phyloP scores from a whole-genome alignment of 371 early-diverging fungal genomes.

The Fennellomyces sp. region DNA sequence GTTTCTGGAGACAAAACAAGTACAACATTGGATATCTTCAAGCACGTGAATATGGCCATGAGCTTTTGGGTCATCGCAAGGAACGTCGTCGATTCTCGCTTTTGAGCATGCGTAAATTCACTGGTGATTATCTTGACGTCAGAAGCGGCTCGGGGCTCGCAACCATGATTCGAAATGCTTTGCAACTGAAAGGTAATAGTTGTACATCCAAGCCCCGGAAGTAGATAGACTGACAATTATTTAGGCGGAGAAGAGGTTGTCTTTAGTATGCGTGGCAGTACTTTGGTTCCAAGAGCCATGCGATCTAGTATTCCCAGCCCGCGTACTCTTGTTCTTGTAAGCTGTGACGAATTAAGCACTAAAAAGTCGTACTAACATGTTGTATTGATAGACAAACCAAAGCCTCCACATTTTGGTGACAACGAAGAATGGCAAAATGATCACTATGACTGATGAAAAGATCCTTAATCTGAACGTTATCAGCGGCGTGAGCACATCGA shows the following conservation, averaged over 20 bases:
- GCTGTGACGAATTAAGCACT: too few species aligned
- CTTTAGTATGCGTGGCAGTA: conserved; percentile 70
- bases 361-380: not conserved
- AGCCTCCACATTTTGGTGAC: conserved; percentile 63
- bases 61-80: conserved; percentile 88
- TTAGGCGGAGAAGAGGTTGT: conserved; percentile 60
- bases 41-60: conserved; percentile 91
- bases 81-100: conserved; percentile 91
- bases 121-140: conserved; percentile 91
- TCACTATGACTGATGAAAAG: conserved; percentile 57
- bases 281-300: conserved; percentile 77
- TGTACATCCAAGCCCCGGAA: too few species aligned
- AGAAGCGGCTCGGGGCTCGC: conserved; percentile 68
- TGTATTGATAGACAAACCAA: conserved; percentile 49
- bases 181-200: conserved; percentile 51
- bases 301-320: conserved; percentile 81
- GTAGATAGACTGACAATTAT: too few species aligned
- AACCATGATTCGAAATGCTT: conserved; percentile 65
- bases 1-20: conserved; percentile 88
- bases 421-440: conserved; percentile 57
- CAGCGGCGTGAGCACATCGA: conserved; percentile 63
- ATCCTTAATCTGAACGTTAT: conserved; percentile 56
- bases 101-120: conserved; percentile 81
- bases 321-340: conserved; percentile 70
- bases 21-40: conserved; percentile 88